Conservation (phyloP, 2,329 filamentous ascomycete genomes). For the Talaromyces sp. region DNA sequence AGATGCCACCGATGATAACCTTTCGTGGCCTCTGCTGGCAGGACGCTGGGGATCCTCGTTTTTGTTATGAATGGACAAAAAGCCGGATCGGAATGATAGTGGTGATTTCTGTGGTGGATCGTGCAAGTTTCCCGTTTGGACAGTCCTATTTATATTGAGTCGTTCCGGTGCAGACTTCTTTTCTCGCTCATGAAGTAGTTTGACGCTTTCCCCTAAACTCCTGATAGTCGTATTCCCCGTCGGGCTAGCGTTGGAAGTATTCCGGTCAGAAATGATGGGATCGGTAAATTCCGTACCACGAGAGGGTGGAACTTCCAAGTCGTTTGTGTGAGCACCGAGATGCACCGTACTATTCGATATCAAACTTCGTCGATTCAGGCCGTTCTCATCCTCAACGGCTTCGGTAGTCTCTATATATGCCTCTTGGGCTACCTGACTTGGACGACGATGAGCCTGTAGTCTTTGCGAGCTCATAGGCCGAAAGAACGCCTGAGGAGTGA, state of each 20-base stretch:
- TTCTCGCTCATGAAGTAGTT: constrained; percentile 65
- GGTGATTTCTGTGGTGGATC: constrained; percentile 67
- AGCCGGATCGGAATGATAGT: constrained; percentile 72
- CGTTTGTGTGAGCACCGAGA: constrained; percentile 32
- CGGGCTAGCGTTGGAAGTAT: constrained; percentile 73
- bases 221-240: constrained; percentile 58
- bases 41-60: constrained; percentile 51
- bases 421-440: constrained; percentile 43
- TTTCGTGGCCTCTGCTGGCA: constrained; percentile 69
- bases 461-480: constrained; percentile 95
- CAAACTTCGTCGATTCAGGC: constrained; percentile 59
- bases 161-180: constrained; percentile 40
- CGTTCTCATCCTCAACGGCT: constrained; percentile 46
- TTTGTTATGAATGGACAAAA: constrained; percentile 63
- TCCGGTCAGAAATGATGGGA: constrained; percentile 66
- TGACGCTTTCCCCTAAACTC: constrained; percentile 73
- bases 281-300: constrained; percentile 80
- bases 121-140: constrained; percentile 55
- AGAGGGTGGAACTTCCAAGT: constrained; percentile 64
- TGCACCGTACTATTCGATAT: constrained; percentile 53
- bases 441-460: constrained; percentile 82
- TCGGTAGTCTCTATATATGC: constrained; percentile 38
- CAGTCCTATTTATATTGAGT: constrained; percentile 61
- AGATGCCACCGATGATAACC: constrained; percentile 76
- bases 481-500: constrained; percentile 90